Base-by-base conservation (phyloP, 768 basidiomycete species). In the Kwoniella dejecticola region DNA sequence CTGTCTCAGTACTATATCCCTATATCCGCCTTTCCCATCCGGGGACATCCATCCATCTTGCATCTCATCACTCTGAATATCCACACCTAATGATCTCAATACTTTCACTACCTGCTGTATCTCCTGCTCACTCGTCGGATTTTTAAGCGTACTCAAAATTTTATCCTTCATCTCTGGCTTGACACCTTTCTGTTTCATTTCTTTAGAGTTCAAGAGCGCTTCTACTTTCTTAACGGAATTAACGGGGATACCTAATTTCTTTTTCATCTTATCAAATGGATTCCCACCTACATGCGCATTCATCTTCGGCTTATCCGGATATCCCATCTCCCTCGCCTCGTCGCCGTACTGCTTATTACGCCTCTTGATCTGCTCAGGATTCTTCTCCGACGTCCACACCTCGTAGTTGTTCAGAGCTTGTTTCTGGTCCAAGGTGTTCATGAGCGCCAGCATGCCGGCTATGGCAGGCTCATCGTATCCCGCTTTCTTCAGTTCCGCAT, bases 21-120 rank as follows among this genome's bases (percentile, higher is more conserved):
- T 42, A 46, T 36, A 54, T 13, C 52, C 49, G 13, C 52, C 60
- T 40, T 42, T 47, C 0, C 60, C 52, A 42, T 62, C 60, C 21
- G 60, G 27, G 17, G 33, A 21, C 7, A 29, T 31, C 5, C 17
- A 62, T 8, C 60, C 52, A 52, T 41, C 41, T 26, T 19, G n/a
- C 13, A 60, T 26, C 15, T 46, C 59, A 11, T 33, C n/a, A 42
- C 17, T 19, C 17, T 54, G 23, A 1, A 54, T 30, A 24, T 40
- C 13, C 19, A 62, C 55, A n/a, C 60, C 52, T 10, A 40, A 12
- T 5, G 29, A 6, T 31, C 40, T 36, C 26, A 54, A 36, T 1
- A 8, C 7, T 10, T 26, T 33, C 4, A 29, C 26, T 17, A 53
- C 42, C 8, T 44, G 19, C 30, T 7, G 27, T 24, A 52, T 42